Base-by-base conservation (phyloP, 345 rosid genomes). In the Arabis hirsuta region DNA sequence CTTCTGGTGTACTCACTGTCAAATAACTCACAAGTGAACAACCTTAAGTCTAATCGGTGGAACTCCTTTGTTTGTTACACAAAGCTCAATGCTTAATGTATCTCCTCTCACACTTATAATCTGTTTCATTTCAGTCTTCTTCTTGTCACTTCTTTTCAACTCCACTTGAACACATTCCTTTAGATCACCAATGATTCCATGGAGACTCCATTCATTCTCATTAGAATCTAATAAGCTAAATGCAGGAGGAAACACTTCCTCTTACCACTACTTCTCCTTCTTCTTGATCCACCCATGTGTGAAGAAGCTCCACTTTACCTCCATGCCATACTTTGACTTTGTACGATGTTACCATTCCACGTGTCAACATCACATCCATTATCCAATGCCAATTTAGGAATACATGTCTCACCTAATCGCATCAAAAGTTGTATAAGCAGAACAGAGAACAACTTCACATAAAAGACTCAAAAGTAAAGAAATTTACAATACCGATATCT, bases 321-420 rank as follows among this genome's bases (percentile, higher is more conserved):
- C 95, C 95, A 14, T 89, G 95, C 97, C 97, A 89, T 84, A 89
- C 80, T 6, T 54, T 82, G 32, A 86, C 88, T 80, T 91, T 91
- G 80, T 89, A 91, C 0, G 97, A 94, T 9, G 95, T 86, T 75
- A 94, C 74, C 81, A 86, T 68, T 4, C 95, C 97, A 75, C 79
- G 77, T 2, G 91, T 85, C 11, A 94, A 77, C 92, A 88, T 73
- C 42, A 94, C 75, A 19, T 4, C 96, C 95, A 43, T 87, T 87
- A 4, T 84, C 85, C 43, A 91, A 43, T n/a, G 41, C 56, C 82
- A 90, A 64, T 79, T 81, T 94, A 12, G 90, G 92, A 38, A 86
- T 79, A 76, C 87, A 89, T 42, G 76, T 71, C 57, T 87, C 92
- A 69, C 79, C 79, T 76, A 65, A 48, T 36, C 22, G 60, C 34